Conservation (phyloP, 768 basidiomycete species). For the Trametes punicea region DNA sequence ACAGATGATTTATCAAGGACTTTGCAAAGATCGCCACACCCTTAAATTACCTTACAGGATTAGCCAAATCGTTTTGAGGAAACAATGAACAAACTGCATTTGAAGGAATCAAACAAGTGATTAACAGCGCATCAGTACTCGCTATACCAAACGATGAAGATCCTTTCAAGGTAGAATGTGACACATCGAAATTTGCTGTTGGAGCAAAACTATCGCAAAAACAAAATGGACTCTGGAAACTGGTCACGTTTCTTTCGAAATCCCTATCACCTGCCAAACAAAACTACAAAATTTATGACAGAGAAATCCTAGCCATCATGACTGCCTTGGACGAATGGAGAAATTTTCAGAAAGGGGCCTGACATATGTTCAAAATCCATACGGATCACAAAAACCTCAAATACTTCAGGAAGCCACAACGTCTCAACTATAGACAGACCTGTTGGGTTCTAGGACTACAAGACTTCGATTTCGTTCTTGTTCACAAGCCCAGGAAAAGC, state of each 20-base stretch:
- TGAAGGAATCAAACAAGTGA: not conserved
- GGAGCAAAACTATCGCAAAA: slow-evolving; percentile 30
- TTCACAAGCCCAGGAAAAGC: slow-evolving; percentile 2
- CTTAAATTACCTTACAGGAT: slow-evolving; percentile 15
- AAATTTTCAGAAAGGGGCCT: slow-evolving; percentile 24
- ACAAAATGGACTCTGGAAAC: slow-evolving; percentile 8
- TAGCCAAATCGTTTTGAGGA: not conserved
- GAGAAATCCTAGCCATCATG: slow-evolving; percentile 39
- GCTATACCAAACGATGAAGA: slow-evolving; percentile 3
- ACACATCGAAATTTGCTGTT: slow-evolving; percentile 27
- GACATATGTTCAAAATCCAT: slow-evolving; percentile 19
- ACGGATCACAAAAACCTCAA: slow-evolving; percentile 33
- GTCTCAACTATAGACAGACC: slow-evolving; percentile 31
- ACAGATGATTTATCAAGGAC: slow-evolving; percentile 29
- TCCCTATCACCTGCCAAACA: slow-evolving; percentile 21
- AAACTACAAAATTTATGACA: slow-evolving; percentile 34
- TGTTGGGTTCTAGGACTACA: slow-evolving; percentile 25
- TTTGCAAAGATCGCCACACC: slow-evolving; percentile 28
- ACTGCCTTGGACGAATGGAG: slow-evolving; percentile 25
- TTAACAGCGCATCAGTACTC: slow-evolving; percentile 9
- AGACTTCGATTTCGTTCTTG: slow-evolving; percentile 19
- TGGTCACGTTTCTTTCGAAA: slow-evolving; percentile 14
- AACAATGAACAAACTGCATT: not conserved
- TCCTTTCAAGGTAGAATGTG: slow-evolving; percentile 18
- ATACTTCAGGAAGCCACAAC: slow-evolving; percentile 25